Conservation (phyloP, 2,329 filamentous ascomycete species). For the Orbilia javanica region DNA sequence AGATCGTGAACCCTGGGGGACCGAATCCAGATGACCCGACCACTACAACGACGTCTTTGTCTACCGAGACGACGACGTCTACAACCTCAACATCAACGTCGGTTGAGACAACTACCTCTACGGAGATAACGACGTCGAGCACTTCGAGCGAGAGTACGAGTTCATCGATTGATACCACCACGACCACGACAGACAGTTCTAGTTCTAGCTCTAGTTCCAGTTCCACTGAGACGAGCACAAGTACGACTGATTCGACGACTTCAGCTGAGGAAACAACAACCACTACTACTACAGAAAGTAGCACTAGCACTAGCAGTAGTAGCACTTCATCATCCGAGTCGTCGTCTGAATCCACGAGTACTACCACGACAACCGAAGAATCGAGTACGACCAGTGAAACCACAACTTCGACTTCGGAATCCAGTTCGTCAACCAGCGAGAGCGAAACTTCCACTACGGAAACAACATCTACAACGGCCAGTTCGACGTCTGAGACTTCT, state of each 20-base stretch:
- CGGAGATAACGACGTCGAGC: not conserved
- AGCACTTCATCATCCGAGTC: not conserved
- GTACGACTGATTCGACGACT: not conserved
- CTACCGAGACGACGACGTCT: conserved; percentile 9
- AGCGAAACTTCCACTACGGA: conserved; percentile 1
- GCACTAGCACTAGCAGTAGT: not conserved
- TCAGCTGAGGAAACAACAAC: not conserved
- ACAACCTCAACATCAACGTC: conserved; percentile 23
- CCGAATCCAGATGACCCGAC: not conserved
- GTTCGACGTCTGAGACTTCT: not conserved
- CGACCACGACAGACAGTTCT: not conserved
- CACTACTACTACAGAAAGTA: conserved; percentile 7
- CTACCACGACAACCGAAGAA: conserved; percentile 8
- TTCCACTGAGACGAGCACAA: not conserved
- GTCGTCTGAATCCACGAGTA: not conserved
- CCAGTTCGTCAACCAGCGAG: conserved; percentile 4
- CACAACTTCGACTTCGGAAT: conserved; percentile 1
- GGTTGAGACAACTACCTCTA: conserved; percentile 13
- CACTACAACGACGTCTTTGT: not conserved
- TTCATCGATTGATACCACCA: not conserved
- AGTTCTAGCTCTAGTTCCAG: not conserved
- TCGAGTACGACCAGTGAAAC: not conserved
- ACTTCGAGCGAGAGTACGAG: not conserved
- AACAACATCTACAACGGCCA: too few species aligned
- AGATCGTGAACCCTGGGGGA: conserved; percentile 30